Evolutionary conservation across 192 early-diverging fungal species (phyloP), one percentile per base, ranked within the genome.

Genomic region (Borealophlyctis nickersoniae): DNA sequence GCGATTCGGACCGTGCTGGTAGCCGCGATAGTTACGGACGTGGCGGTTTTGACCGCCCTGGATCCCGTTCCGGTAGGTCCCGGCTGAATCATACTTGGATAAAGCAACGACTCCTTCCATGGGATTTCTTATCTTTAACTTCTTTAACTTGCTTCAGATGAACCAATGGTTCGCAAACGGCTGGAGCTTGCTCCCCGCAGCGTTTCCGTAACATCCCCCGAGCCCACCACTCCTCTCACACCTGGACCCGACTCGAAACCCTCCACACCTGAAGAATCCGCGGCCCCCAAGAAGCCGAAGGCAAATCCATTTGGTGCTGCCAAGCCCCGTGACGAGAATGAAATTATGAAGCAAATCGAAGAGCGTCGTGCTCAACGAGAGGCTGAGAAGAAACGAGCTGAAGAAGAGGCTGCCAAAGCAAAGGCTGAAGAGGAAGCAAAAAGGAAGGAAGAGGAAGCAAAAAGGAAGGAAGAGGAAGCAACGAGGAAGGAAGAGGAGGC

Each of bases 241-340:
- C n/a, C n/a, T n/a, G 32, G 35, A 7, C 50, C 23, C n/a, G 7
- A 50, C 28, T 33, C 13, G 22, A 14, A n/a, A 4, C 22, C 33
- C 35, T 7, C 30, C 29, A 35, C 68, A 58, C 45, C 65, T 29
- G 66, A 36, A 7, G 28, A 5, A 26, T 29, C 34, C 30, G 23
- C 65, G 9, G 11, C 53, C 27, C 66, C 64, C 22, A 60, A 65
- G 55, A 77, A 70, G 45, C 60, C 66, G 27, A 82, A 82, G 65
- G n/a, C 74, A 9, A 82, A 85, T 53, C 83, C 83, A 27, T 85
- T 85, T 58, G 83, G 83, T 52, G 64, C 62, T 13, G 83, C 83
- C 49, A 59, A 64, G 23, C 74, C 83, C 13, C 72, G 78, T 54
- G 83, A 85, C 64, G 79, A 85, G 45, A 56, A 61, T 29, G 83